Evolutionary conservation across 202 grass and related monocot genomes (phyloP), one percentile per base, ranked within the genome.

Genomic region (Hordeum pubiflorum): DNA sequence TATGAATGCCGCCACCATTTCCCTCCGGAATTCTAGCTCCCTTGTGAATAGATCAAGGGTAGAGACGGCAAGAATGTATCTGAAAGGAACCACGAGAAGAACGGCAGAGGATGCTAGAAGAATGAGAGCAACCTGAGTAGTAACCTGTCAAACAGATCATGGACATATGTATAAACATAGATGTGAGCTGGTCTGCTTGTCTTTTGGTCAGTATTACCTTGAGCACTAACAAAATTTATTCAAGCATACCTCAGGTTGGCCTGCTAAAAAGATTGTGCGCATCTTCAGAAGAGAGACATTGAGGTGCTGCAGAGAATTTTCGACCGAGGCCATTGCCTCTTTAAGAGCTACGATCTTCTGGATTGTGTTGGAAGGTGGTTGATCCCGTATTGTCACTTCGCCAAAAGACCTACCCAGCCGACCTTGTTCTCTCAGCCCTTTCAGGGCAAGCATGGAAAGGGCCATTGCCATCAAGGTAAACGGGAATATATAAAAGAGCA

Each of bases 311-410:
- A 97, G 95, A 88, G 88, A 93, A 79, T 94, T 98, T 72, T 98
- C 95, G 77, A 98, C 80, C 13, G 90, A 87, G 65, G 90, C 84
- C 90, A 98, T 93, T 65, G 95, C 92, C 84, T 93, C 95, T 89
- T 95, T 93, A 58, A 98, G 95, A 77, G 86, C 92, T 72, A 93
- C 73, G 33, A 98, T 93, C 84, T 93, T 98, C 81, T 94, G 88
- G 20, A 98, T 91, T 80, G 95, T 98, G 82, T 98, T 98, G 43
- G 95, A 98, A 74, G 88, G 95, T 14, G 92, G 90, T 76, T 98
- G 95, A 81, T 94, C 90, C 81, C 78, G 87, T 84, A 98, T 92
- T 54, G 82, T 93, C 77, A 98, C 90, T 68, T 89, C 88, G 62
- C 92, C 95, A 23, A 98, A 94, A 81, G 90, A 94, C 78, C 95